Conservation (phyloP, 768 basidiomycete genomes). For the Boletellus sp. region DNA sequence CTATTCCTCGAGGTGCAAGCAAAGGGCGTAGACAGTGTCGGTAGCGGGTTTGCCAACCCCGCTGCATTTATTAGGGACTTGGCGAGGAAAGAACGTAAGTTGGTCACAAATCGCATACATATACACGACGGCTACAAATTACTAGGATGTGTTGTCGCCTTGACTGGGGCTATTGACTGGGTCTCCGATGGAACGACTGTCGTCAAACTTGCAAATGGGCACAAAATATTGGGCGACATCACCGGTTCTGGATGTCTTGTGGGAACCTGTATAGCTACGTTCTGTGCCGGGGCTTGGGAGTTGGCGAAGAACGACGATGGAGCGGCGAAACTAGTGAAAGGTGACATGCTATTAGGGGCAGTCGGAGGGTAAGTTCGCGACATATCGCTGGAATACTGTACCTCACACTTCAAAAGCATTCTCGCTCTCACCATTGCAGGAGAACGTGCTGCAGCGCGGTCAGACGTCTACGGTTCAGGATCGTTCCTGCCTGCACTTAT, state of each 20-base stretch:
- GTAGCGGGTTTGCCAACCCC: conserved; percentile 74
- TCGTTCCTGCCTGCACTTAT: conserved; percentile 64
- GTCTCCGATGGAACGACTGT: conserved; percentile 76
- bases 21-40: conserved; percentile 84
- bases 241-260: conserved; percentile 90
- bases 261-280: conserved; percentile 74
- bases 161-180: conserved; percentile 80
- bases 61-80: conserved; percentile 62
- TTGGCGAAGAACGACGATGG: conserved; percentile 25
- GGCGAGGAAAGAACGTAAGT: conserved; percentile 72
- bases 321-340: conserved; percentile 53
- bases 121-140: neutral
- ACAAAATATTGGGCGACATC: conserved; percentile 67
- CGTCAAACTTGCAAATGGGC: conserved; percentile 71
- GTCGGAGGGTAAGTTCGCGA: conserved; percentile 61
- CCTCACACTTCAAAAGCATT: conserved; percentile 35
- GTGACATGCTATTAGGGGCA: conserved; percentile 74
- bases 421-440: conserved; percentile 59
- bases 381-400: neutral
- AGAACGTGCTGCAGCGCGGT: conserved; percentile 49
- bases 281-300: conserved; percentile 64
- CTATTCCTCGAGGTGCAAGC: conserved; percentile 50
- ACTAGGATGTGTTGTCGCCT: conserved; percentile 72
- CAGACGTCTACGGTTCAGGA: conserved; percentile 57
- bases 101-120: neutral